phyloP scores from a whole-genome alignment of 2,329 filamentous ascomycete species.

The Trichoderma sp. region DNA sequence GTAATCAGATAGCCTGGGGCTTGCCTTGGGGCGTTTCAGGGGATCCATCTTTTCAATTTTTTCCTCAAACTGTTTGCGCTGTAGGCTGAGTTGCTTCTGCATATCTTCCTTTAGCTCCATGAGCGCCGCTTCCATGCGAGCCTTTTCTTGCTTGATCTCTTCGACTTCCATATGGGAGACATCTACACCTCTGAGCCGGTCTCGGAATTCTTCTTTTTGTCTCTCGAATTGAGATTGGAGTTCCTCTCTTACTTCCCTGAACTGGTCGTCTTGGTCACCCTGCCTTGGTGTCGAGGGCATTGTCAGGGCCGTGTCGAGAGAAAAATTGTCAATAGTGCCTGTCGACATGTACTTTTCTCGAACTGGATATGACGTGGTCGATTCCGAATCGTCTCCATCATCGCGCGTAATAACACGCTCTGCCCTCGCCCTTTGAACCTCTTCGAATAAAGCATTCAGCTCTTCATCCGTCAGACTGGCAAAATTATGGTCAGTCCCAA shows the following conservation, averaged over 20 bases:
- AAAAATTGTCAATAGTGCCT: constrained; percentile 94
- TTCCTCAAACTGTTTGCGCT: constrained; percentile 82
- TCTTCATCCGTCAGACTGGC: constrained; percentile 90
- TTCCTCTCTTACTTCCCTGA: constrained; percentile 76
- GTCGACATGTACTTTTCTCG: constrained; percentile 96
- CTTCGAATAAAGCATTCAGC: constrained; percentile 89
- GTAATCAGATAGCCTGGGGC: constrained; percentile 67
- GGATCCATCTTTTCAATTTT: constrained; percentile 78
- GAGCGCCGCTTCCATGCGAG: constrained; percentile 81
- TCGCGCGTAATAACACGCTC: constrained; percentile 70
- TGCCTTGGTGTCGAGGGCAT: constrained; percentile 90
- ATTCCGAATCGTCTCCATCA: constrained; percentile 87
- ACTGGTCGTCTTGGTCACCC: constrained; percentile 72
- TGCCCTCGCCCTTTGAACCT: constrained; percentile 85
- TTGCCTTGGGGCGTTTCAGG: constrained; percentile 62
- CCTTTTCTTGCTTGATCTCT: constrained; percentile 81
- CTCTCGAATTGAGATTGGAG: constrained; percentile 82
- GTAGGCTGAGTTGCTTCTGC: constrained; percentile 80
- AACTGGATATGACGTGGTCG: constrained; percentile 81
- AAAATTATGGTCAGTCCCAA: constrained; percentile 91
- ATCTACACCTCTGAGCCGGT: constrained; percentile 75
- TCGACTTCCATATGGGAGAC: constrained; percentile 77
- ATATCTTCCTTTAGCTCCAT: constrained; percentile 82
- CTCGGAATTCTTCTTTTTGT: constrained; percentile 81
- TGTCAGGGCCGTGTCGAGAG: constrained; percentile 88